Conservation (phyloP, 192 early-diverging fungal genomes). For the Backusella morwellensis region DNA sequence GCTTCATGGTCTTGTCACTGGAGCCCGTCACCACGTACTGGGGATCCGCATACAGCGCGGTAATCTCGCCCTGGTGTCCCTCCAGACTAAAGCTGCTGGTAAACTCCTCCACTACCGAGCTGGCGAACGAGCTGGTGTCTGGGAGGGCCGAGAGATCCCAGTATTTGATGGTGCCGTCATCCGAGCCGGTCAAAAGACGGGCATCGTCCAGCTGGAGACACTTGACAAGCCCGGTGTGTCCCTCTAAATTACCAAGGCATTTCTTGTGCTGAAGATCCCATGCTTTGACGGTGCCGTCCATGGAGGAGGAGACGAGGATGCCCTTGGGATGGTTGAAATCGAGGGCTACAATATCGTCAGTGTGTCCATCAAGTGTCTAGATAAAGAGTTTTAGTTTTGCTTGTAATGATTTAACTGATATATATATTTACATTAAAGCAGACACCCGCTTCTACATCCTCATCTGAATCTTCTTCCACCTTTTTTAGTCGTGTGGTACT, state of each 20-base stretch:
- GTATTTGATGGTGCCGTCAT: slow-evolving; percentile 28
- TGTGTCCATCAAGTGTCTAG: slow-evolving; percentile 57
- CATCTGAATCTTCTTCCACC: slow-evolving; percentile 11
- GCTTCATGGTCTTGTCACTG: slow-evolving; percentile 72
- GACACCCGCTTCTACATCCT: slow-evolving; percentile 9
- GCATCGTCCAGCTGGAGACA: slow-evolving; percentile 35
- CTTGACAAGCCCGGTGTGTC: slow-evolving; percentile 37
- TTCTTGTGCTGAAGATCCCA: slow-evolving; percentile 65
- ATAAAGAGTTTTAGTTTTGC: not conserved
- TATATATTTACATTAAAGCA: slow-evolving; percentile 14
- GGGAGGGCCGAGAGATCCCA: slow-evolving; percentile 30
- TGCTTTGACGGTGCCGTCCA: slow-evolving; percentile 67
- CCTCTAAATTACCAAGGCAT: slow-evolving; percentile 53
- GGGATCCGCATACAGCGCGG: slow-evolving; percentile 52
- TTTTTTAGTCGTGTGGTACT: not conserved
- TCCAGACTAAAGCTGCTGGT: slow-evolving; percentile 30
- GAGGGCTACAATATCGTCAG: slow-evolving; percentile 55
- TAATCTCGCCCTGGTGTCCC: slow-evolving; percentile 47
- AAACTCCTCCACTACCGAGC: not conserved
- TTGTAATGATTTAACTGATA: too few species aligned
- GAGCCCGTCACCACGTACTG: slow-evolving; percentile 61
- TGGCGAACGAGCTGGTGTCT: slow-evolving; percentile 18
- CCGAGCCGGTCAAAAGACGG: slow-evolving; percentile 33
- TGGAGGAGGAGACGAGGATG: slow-evolving; percentile 60
- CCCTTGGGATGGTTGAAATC: slow-evolving; percentile 58